Evolutionary conservation across 805 yeast species (phyloP).

Genomic region (Lipomyces yamadae): DNA sequence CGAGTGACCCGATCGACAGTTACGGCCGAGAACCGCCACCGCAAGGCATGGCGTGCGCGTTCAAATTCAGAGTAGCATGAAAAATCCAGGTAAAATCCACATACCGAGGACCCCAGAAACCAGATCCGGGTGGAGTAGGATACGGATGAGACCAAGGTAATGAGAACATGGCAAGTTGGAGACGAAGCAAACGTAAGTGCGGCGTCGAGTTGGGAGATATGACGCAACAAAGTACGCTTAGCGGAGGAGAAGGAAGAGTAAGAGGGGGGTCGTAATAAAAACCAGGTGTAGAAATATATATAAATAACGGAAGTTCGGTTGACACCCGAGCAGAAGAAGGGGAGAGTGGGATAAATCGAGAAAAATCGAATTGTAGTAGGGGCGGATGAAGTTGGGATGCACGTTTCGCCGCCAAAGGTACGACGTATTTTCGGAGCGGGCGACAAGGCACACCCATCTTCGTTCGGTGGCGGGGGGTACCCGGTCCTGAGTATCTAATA

Average conservation of each 20-base stretch:
- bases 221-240: not conserved
- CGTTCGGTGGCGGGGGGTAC: not conserved
- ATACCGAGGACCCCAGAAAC: constrained; percentile 68
- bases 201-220: constrained; percentile 6
- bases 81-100: not conserved
- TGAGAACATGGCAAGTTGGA: constrained; percentile 11
- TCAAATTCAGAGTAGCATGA: not conserved
- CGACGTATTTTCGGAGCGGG: not conserved
- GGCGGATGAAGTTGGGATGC: not conserved
- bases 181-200: not conserved
- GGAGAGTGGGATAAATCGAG: not conserved
- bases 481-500: too few relatives aligned
- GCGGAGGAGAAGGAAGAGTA: not conserved
- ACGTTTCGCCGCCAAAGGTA: not conserved
- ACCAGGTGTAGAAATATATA: not conserved
- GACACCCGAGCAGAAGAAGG: too few relatives aligned
- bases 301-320: not conserved
- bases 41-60: not conserved
- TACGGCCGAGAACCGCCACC: not conserved
- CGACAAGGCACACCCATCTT: not conserved
- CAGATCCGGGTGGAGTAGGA: constrained; percentile 59
- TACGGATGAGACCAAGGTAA: constrained; percentile 48
- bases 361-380: not conserved
- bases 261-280: not conserved
- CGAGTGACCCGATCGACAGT: not conserved